Percentiles rank a stretch among this genome's conserved stretches.
Conservation (phyloP, 2,329 filamentous ascomycete genomes). For the Fusarium piperis region DNA sequence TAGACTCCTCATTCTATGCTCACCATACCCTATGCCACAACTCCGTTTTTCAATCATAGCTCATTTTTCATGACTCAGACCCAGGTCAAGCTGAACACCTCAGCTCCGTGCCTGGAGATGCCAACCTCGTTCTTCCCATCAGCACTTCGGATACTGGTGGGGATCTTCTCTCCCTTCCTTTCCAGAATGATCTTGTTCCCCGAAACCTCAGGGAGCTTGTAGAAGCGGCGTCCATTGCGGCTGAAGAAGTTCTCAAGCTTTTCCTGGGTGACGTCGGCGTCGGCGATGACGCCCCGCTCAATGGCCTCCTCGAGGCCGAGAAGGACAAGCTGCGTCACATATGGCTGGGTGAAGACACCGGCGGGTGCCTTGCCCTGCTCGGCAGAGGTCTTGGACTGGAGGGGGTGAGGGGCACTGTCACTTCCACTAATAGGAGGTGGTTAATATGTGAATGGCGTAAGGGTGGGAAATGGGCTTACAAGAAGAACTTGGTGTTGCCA, state of each 20-base stretch:
- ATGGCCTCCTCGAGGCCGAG: conserved; percentile 69
- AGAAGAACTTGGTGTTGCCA: conserved; percentile 75
- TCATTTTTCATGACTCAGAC: conserved; percentile 10
- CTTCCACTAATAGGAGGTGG: conserved; percentile 53
- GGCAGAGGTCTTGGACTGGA: conserved; percentile 63
- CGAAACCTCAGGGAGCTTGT: conserved; percentile 50
- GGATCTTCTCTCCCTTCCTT: conserved; percentile 53
- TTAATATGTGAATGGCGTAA: neutral
- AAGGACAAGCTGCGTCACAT: conserved; percentile 72
- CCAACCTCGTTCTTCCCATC: conserved; percentile 55
- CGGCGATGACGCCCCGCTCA: conserved; percentile 60
- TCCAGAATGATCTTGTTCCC: conserved; percentile 50
- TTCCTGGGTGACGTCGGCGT: conserved; percentile 64
- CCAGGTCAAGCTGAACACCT: conserved; percentile 56
- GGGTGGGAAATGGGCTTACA: conserved; percentile 58
- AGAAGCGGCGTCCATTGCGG: conserved; percentile 63
- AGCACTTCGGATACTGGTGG: conserved; percentile 49
- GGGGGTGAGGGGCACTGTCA: conserved; percentile 72
- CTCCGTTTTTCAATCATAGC: neutral
- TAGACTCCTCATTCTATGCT: neutral
- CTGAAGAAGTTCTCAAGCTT: conserved; percentile 65
- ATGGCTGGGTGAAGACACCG: conserved; percentile 83
- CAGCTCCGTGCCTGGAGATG: conserved; percentile 52
- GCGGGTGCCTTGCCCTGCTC: conserved; percentile 68
- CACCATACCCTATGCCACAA: neutral